These are phyloP conservation scores for Mycena floridula DNA, from an alignment of 768 basidiomycete genomes.

Conservation along the genomic window DNA sequence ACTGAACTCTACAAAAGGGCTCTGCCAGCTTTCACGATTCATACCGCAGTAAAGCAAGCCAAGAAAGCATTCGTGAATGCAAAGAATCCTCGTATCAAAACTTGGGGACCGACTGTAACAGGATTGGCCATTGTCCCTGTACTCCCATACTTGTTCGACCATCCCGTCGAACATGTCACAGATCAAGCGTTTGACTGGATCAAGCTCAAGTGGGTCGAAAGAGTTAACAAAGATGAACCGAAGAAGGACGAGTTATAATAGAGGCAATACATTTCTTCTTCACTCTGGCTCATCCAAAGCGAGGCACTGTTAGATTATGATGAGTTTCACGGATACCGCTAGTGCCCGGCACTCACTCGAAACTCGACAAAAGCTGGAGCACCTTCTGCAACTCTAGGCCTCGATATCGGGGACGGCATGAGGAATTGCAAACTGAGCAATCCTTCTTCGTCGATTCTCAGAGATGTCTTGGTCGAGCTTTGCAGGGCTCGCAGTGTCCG, in stretches of 20 bases:
- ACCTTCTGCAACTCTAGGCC: conserved; percentile 25
- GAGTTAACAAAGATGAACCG: conserved; percentile 18
- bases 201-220: conserved; percentile 44
- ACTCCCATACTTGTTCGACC: conserved; percentile 73
- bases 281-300: conserved; percentile 30
- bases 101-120: conserved; percentile 73
- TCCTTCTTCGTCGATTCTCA: conserved; percentile 80
- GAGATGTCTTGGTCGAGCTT: conserved; percentile 80
- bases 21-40: conserved; percentile 79
- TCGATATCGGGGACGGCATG: conserved; percentile 55
- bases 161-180: conserved; percentile 69
- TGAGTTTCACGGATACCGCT: conserved; percentile 2
- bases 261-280: conserved; percentile 6
- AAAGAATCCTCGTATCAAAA: conserved; percentile 49
- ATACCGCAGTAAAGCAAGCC: conserved; percentile 72
- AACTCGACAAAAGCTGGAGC: conserved; percentile 73
- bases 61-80: conserved; percentile 59
- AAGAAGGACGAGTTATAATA: conserved; percentile 25
- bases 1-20: conserved; percentile 41
- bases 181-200: conserved; percentile 70
- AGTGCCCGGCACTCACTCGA: conserved; percentile 48
- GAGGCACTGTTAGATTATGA: conserved; percentile 27
- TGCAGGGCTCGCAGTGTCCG: conserved; percentile 71
- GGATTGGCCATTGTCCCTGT: conserved; percentile 70
- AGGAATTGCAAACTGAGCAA: conserved; percentile 86